Evolutionary conservation across 495 filamentous ascomycete species (phyloP).

Genomic region (Daldinia caldariorum): DNA sequence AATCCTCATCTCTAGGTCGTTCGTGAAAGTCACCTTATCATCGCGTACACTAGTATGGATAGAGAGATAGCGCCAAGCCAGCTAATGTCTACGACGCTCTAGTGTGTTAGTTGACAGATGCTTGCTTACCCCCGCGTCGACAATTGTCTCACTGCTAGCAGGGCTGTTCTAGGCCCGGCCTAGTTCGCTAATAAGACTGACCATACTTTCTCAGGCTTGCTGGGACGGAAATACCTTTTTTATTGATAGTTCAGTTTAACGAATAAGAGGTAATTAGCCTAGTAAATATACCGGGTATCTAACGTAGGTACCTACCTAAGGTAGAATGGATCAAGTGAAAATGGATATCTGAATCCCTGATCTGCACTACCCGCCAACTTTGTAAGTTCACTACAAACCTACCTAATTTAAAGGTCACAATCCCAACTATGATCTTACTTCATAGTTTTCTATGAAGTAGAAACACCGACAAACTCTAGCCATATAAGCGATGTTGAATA

Average conservation of each 20-base stretch:
- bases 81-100: background rate
- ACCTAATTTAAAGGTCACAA: no score
- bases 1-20: background rate
- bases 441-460: no score
- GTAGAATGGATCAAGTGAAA: no score
- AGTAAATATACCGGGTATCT: no score
- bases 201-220: background rate
- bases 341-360: no score
- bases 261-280: background rate
- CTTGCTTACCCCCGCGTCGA: conserved; percentile 1
- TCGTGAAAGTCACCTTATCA: background rate
- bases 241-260: background rate
- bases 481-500: no score
- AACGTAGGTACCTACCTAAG: no score
- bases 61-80: conserved; percentile 17
- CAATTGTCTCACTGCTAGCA: conserved; percentile 17
- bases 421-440: no score
- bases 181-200: background rate
- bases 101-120: background rate
- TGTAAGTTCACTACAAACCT: no score
- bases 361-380: no score
- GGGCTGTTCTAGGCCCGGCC: conserved; percentile 22
- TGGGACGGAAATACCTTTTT: background rate
- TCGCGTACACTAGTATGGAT: conserved; percentile 20
- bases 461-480: no score